Conservation (phyloP, 1,284 basidiomycete species). For the Athelia sp. region DNA sequence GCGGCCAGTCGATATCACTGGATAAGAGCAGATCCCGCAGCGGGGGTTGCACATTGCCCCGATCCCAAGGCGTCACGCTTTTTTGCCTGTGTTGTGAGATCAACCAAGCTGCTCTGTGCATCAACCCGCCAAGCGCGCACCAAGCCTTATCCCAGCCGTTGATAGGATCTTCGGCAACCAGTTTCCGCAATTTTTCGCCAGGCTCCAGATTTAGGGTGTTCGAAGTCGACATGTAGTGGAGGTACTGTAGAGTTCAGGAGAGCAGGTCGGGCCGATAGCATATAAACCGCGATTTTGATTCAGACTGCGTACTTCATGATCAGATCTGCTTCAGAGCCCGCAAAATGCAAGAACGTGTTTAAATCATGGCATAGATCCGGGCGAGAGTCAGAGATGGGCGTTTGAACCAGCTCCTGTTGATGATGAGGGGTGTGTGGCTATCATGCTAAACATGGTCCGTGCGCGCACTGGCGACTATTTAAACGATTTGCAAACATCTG, state of each 20-base stretch:
- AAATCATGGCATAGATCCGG: background rate
- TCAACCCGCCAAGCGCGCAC: slow-evolving; percentile 9
- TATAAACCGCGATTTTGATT: background rate
- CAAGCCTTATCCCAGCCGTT: slow-evolving; percentile 28
- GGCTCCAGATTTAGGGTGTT: background rate
- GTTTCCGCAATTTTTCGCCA: background rate
- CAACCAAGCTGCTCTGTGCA: background rate
- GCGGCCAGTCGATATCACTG: slow-evolving; percentile 43
- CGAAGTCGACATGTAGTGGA: background rate
- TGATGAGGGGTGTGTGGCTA: too few relatives aligned
- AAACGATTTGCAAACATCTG: background rate
- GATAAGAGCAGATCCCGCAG: slow-evolving; percentile 50
- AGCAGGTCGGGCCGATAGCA: background rate
- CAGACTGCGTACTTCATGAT: background rate
- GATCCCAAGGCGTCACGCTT: slow-evolving; percentile 64
- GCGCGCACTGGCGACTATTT: background rate
- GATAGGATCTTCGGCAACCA: slow-evolving; percentile 1
- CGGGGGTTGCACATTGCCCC: slow-evolving; percentile 47
- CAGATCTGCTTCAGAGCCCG: background rate
- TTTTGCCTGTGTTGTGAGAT: slow-evolving; percentile 37
- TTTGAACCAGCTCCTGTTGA: background rate
- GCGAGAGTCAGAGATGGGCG: background rate
- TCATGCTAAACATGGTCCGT: slow-evolving; percentile 2
- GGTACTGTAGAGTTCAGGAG: background rate
- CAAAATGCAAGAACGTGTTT: background rate